Evolutionary conservation across 768 basidiomycete genomes (phyloP), one percentile per base, ranked within the genome.

Genomic region (Polyporus arcularius): DNA sequence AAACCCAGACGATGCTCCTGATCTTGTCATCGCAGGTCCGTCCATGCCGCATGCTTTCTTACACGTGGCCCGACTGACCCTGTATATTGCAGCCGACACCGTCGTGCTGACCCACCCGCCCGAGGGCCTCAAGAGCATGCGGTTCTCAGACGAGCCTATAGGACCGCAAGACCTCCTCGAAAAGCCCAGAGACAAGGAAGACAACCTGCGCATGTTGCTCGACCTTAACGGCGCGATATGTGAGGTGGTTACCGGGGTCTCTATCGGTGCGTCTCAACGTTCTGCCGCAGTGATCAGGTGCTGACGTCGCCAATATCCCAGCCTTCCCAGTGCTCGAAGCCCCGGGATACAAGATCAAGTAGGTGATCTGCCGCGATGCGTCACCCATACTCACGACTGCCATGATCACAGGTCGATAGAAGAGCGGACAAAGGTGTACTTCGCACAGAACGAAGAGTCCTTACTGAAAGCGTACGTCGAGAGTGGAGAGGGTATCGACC

Each of bases 181-280:
- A 74, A 99, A 98, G 71, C 97, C 97, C 0, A 48, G 62, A 0
- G 83, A 83, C 9, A 90, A 91, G 68, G 85, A 78, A 31, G 96
- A 98, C 61, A 89, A 98, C 72, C 69, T 91, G 49, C 83, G 91
- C 26, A 96, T 94, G 92, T 79, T 99, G 56, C 76, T 89, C 49
- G 90, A 94, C 60, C 78, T 97, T 63, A 94, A 95, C 53, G 96
- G 94, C 7, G 80, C 82, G 51, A 82, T 87, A 0, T 96, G 95
- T 66, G 92, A 96, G 71, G 94, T 98, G 21, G 92, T 97, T 21
- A 98, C 96, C 0, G 96, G 95, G 9, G 85, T 98, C 16, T 82
- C 85, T 14, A 73, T 98, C 11, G 90, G 94, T 93, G 16, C 10
- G 68, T 58, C 21, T 15, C 4, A 18, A 15, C 4, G 45, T 21